Percentiles rank a stretch among this genome's conserved stretches.
Conservation (phyloP, 73 alveolate genomes). For the Paramecium tetraurelia region DNA sequence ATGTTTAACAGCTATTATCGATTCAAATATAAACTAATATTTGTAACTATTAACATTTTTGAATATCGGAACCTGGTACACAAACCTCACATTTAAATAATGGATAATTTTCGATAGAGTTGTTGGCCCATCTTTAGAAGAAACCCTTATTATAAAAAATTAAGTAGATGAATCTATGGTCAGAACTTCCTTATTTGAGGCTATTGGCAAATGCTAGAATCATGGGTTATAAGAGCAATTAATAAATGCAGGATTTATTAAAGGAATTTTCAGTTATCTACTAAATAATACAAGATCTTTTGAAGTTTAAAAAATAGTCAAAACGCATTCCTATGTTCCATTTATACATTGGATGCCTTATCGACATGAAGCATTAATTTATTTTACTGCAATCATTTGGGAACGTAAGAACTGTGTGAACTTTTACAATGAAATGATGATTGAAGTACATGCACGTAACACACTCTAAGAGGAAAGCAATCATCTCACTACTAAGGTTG, state of each 20-base stretch:
- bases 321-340: slow-evolving; percentile 28
- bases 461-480: slow-evolving; percentile 14
- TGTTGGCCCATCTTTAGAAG: slow-evolving; percentile 19
- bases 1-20: slow-evolving; percentile 32
- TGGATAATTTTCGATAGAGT: slow-evolving; percentile 50
- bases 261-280: slow-evolving; percentile 6
- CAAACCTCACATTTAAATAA: not conserved
- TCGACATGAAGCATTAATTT: slow-evolving; percentile 42
- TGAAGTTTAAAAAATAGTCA: slow-evolving; percentile 23
- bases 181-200: slow-evolving; percentile 28
- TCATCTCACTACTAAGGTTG: slow-evolving; percentile 18
- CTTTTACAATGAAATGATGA: slow-evolving; percentile 46
- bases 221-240: slow-evolving; percentile 2
- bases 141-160: slow-evolving; percentile 15
- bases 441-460: slow-evolving; percentile 41
- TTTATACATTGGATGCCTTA: slow-evolving; percentile 49
- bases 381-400: slow-evolving; percentile 40
- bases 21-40: not conserved
- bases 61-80: slow-evolving; percentile 40
- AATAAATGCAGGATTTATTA: slow-evolving; percentile 18
- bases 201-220: slow-evolving; percentile 24
- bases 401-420: slow-evolving; percentile 20
- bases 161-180: slow-evolving; percentile 52
- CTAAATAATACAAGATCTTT: not conserved
- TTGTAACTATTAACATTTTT: not conserved